Base-by-base conservation (phyloP, 2,329 filamentous ascomycete species). In the Xylaria arbuscula region DNA sequence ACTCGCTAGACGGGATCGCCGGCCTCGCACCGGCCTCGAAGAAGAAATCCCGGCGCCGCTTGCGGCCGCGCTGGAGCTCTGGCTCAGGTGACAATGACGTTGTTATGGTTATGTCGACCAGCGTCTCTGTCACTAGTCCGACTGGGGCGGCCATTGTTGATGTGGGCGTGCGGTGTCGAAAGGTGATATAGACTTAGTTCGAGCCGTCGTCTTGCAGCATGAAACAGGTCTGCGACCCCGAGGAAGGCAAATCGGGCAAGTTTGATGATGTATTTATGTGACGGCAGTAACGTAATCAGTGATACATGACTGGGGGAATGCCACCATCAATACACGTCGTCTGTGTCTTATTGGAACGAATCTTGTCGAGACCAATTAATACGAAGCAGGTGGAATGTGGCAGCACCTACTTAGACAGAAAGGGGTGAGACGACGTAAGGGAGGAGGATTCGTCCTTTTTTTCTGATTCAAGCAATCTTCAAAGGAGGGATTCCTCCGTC, bases 51-150 rank as follows among this genome's bases (percentile, higher is more conserved):
- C 80, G 78, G n/a, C 77, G 74, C 62, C 80, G 75, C 70, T 81
- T 81, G 6, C 80, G 76, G 24, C 79, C 80, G 54, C 80, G 73
- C 64, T 78, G 79, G n/a, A 68, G 62, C 38, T 81, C 79, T 8
- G 77, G 74, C 40, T 81, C 79, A 5, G 76, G 75, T 0, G 78
- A 72, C 45, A 77, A 65, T 13, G 73, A 54, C 36, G 72, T 64
- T 40, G 72, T 64, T 42, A 75, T 66, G 13, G 70, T 70, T 32
- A 77, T 72, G 51, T 78, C 75, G 63, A 75, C 57, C 15, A 74
- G 60, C 28, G 64, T 56, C 34, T 78, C 75, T 62, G 71, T 72
- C 45, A 59, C 57, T 51, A 69, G 51, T 54, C 70, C 66, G 22
- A 70, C 55, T 59, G 72, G 61, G 17, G 61, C 57, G 45, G 75